Base-by-base conservation (phyloP, 768 basidiomycete species). In the Leccinum arenicola region DNA sequence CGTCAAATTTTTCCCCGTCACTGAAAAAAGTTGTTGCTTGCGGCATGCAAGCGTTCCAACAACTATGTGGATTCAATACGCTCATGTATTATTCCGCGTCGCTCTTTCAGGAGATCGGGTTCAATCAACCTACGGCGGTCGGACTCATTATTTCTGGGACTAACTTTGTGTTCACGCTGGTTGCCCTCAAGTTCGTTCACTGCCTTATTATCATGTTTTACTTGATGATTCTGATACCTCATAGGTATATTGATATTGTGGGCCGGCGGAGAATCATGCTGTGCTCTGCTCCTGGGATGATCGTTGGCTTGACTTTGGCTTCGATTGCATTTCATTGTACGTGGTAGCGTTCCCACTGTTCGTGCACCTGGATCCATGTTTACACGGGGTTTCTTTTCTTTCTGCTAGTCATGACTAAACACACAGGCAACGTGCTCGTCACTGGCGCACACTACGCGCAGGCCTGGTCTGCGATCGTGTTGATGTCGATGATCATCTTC, bases 51-150 rank as follows among this genome's bases (percentile, higher is more conserved):
- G 89, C 87, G 0, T 87, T 85, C 73, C 91, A 94, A 68, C 91
- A 93, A 68, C 78, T 93, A 0, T 92, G 85, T 61, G 91, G 91
- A 2, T 92, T 91, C 78, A 92, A 93, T 66, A 90, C 91, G 0
- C 80, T 91, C 58, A 84, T 85, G 82, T 84, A 82, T 66, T 86
- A 87, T 67, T 87, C 87, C 21, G 87, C 90, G 4, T 90, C 89
- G 0, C 78, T 93, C 12, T 93, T 93, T 77, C 82, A 87, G 63
- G 79, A 85, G 62, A 88, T 93, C 52, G 91, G 91, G 0, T 93
- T 93, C 74, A 76, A 88, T 68, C 87, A 93, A 66, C 87, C 91
- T 1, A 91, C 89, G 3, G 89, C 89, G 0, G 88, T 91, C 29
- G 89, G 90, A 1, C 80, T 91, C 31, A 87, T 91, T 65, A 78